Evolutionary conservation across 345 rosid species (phyloP).

Genomic region (Citrus reticulata): DNA sequence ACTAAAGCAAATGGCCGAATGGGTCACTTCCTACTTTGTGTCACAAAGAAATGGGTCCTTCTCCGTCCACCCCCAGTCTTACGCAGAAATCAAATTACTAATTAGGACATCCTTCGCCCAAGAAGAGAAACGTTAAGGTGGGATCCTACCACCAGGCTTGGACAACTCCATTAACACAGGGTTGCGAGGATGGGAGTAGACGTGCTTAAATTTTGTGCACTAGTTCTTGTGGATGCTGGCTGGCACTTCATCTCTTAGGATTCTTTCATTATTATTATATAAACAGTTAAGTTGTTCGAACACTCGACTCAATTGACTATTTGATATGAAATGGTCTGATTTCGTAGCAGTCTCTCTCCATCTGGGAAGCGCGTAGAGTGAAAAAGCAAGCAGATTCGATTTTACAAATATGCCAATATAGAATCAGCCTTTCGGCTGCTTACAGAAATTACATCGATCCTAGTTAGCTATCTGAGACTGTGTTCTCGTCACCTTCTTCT

Average conservation of each 20-base stretch:
- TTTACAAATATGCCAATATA: not conserved
- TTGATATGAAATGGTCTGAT: not conserved
- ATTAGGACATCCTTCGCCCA: not conserved
- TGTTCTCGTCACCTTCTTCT: not conserved
- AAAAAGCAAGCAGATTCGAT: not conserved
- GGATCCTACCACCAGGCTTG: not conserved
- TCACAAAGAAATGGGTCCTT: not conserved
- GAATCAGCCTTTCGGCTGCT: not conserved
- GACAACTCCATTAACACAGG: constrained; percentile 5
- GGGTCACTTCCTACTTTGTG: not conserved
- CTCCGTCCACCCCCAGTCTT: too few relatives aligned
- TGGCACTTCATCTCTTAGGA: not conserved
- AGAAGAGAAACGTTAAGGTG: not conserved
- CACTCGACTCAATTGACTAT: not conserved
- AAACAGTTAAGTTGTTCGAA: not conserved
- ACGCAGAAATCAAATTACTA: not conserved
- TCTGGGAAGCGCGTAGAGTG: not conserved
- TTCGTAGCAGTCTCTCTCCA: not conserved
- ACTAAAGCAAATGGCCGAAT: not conserved
- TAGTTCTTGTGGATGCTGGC: constrained; percentile 6
- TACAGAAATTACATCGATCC: too few relatives aligned
- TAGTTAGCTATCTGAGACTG: not conserved
- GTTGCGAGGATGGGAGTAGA: constrained; percentile 1
- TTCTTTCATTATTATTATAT: not conserved
- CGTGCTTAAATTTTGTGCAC: constrained; percentile 13